Percentiles rank a stretch among this genome's conserved stretches.
phyloP scores from a whole-genome alignment of 2,329 filamentous ascomycete species.

The Fusarium annulatum region DNA sequence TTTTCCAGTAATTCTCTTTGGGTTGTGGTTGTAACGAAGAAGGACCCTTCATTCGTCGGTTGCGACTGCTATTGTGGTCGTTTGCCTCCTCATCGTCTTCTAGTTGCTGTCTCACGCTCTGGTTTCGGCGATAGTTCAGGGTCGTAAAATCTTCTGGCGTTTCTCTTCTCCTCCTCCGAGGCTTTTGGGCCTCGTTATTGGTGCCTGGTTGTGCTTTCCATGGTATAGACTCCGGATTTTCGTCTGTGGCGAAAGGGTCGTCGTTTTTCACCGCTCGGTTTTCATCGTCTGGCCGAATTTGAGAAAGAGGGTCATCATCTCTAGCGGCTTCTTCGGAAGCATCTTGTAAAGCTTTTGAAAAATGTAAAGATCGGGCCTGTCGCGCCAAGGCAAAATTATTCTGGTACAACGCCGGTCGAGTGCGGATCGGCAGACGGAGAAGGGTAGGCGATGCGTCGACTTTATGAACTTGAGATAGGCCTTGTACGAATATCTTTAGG shows the following conservation, averaged over 20 bases:
- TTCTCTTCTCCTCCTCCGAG: not conserved
- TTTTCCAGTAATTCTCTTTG: constrained; percentile 70
- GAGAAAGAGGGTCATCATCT: not conserved
- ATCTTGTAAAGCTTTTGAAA: constrained; percentile 36
- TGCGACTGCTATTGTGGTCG: not conserved
- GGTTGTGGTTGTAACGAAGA: constrained; percentile 22
- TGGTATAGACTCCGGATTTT: not conserved
- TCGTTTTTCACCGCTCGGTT: constrained; percentile 5
- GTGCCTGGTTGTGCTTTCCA: constrained; percentile 19
- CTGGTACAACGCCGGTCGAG: constrained; percentile 18
- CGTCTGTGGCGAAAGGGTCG: not conserved
- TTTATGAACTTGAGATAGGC: constrained; percentile 55
- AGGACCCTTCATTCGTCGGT: constrained; percentile 26
- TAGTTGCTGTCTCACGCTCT: not conserved
- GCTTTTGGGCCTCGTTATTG: not conserved
- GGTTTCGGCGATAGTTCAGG: not conserved
- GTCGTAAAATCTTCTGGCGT: not conserved
- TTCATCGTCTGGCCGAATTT: not conserved
- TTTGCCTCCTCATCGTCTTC: not conserved
- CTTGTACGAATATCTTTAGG: constrained; percentile 61
- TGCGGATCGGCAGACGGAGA: constrained; percentile 27
- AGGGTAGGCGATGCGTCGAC: constrained; percentile 40
- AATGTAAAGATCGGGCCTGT: constrained; percentile 42
- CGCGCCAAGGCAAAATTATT: constrained; percentile 28
- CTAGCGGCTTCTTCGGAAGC: not conserved